Evolutionary conservation across 2,329 filamentous ascomycete species (phyloP), one percentile per base, ranked within the genome.

Genomic region (Grosmannia clavigera): DNA sequence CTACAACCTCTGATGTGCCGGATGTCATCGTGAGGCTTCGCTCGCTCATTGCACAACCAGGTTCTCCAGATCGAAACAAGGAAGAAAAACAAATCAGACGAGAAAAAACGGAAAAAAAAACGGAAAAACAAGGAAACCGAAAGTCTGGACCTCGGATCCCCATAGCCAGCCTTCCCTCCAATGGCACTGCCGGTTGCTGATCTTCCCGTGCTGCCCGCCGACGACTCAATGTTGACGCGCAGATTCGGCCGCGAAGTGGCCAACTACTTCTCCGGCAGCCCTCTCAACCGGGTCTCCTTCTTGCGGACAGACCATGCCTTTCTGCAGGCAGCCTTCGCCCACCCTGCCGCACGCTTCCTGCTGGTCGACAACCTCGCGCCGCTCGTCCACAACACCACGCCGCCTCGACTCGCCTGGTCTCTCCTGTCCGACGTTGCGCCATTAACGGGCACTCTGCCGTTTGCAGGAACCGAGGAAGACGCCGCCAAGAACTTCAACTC

Each of bases 191-290:
- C 64, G 12, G 10, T 58, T 27, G 57, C 63, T 50, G 59, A 60
- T 61, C 70, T 74, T 40, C 79, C 80, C 60, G 72, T 76, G 65
- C 72, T 78, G 60, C 72, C 76, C 59, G 71, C 73, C 71, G 72
- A 81, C 72, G 75, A 79, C 71, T 83, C 81, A 14, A 90, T 90
- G 84, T 77, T 94, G 67, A 83, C 84, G 66, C 78, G 82, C 61
- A 89, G 86, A 69, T 92, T 91, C 73, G 89, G 89, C 72, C 85
- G 82, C 65, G 89, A 92, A 73, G 78, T 89, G 63, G 81, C 86
- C 69, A 94, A 92, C 74, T 94, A 94, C 81, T 94, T 92, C 73
- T 84, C 87, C 57, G 87, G 88, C 65, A 86, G 82, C 59, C 87
- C 85, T 7, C 73, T 92, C 61, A 92, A 94, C 75, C 84, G 89